Percentiles rank a stretch among this genome's conserved stretches.
Evolutionary conservation across 371 early-diverging fungal species (phyloP).

Genomic region (Gilbertella persicaria): DNA sequence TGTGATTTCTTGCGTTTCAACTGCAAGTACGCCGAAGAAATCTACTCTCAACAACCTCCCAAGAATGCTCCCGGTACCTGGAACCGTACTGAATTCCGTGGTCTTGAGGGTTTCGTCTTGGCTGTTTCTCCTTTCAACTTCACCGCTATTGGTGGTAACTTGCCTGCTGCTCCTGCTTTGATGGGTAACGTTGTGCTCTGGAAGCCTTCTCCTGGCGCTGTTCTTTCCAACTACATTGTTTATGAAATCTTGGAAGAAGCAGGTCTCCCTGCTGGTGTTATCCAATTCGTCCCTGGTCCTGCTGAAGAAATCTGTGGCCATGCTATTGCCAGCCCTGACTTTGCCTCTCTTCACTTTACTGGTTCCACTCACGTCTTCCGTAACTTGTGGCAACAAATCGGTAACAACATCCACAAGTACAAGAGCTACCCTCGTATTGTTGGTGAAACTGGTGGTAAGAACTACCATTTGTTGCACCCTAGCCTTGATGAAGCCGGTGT

Average conservation of each 20-base stretch:
- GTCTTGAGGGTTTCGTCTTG: constrained; percentile 95
- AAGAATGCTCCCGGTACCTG: constrained; percentile 86
- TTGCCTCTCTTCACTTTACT: constrained; percentile 97
- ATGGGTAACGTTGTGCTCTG: constrained; percentile 98
- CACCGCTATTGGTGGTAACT: constrained; percentile 98
- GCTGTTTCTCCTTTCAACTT: constrained; percentile 99
- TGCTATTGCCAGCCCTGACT: constrained; percentile 81
- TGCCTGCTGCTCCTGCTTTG: constrained; percentile 91
- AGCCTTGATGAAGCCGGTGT: constrained; percentile 66
- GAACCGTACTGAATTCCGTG: constrained; percentile 97
- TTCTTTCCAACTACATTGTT: constrained; percentile 90
- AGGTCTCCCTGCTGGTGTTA: constrained; percentile 96
- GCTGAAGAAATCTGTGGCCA: constrained; percentile 75
- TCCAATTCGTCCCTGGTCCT: constrained; percentile 95
- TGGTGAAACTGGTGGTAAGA: constrained; percentile 99
- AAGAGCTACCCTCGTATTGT: constrained; percentile 95
- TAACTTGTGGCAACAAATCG: constrained; percentile 90
- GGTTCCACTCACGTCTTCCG: constrained; percentile 95
- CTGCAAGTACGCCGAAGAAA: constrained; percentile 91
- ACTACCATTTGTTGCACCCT: constrained; percentile 94
- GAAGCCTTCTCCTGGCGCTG: constrained; percentile 93
- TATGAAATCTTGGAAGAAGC: constrained; percentile 92
- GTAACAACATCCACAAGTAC: constrained; percentile 88
- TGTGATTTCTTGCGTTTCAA: constrained; percentile 96
- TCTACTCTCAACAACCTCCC: constrained; percentile 92